These are phyloP conservation scores for Albifimbria verrucaria DNA, from an alignment of 2,329 filamentous ascomycete species.

Conservation along the genomic window DNA sequence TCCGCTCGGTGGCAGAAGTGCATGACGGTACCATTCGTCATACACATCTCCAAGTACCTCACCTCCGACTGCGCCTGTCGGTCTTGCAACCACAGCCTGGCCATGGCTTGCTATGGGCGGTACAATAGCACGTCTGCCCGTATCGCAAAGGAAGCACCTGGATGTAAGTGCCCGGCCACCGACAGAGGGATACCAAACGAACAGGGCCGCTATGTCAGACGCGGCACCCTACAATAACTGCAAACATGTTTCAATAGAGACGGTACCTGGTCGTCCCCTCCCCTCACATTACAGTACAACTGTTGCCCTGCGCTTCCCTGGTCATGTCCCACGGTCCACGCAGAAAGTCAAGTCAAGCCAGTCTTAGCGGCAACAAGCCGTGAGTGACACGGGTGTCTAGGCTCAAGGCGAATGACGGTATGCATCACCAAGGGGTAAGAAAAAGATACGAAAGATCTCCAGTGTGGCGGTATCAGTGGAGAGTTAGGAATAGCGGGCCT, in stretches of 20 bases:
- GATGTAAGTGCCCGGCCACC: too few species aligned
- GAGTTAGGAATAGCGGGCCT: too few species aligned
- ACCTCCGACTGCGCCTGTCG: constrained; percentile 10
- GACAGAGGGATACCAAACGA: too few species aligned
- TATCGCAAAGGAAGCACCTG: too few species aligned
- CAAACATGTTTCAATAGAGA: too few species aligned
- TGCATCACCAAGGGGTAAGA: neutral
- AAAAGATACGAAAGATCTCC: neutral
- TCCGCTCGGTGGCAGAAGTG: constrained; percentile 29
- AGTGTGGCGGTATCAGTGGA: neutral
- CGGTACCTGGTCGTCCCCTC: neutral
- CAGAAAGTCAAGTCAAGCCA: neutral
- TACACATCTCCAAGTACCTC: constrained; percentile 30
- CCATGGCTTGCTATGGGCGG: too few species aligned
- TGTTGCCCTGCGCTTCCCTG: neutral
- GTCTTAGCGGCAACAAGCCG: neutral
- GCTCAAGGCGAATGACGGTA: neutral
- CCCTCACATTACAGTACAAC: neutral
- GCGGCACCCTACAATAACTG: too few species aligned
- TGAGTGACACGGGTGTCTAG: neutral
- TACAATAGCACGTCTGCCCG: too few species aligned
- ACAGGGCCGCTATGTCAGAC: too few species aligned
- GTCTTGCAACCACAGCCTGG: too few species aligned
- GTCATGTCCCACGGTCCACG: neutral
- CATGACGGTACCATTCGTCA: constrained; percentile 34